These are phyloP conservation scores for Fraxinus dipetala DNA, from an alignment of 305 asterid genomes.

Conservation along the genomic window DNA sequence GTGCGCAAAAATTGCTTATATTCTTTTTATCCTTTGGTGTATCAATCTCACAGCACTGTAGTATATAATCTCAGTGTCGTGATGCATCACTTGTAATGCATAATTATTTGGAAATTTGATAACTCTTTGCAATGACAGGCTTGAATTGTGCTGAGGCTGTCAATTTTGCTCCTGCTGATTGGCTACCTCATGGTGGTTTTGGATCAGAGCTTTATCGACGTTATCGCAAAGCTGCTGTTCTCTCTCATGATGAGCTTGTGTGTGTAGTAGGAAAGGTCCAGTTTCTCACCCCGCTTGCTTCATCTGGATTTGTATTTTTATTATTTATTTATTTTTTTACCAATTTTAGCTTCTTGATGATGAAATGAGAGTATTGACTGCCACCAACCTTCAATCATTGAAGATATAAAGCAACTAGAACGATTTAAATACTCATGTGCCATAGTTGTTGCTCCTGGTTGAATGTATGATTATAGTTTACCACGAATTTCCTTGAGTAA, in stretches of 20 bases:
- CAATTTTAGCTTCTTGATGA: conserved; percentile 18
- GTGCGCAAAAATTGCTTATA: conserved; percentile 40
- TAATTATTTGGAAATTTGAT: conserved; percentile 18
- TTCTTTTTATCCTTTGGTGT: conserved; percentile 15
- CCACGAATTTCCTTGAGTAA: neutral
- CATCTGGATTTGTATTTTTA: conserved; percentile 1
- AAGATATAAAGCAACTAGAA: conserved; percentile 1
- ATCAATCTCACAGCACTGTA: conserved; percentile 3
- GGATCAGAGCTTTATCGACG: conserved; percentile 90
- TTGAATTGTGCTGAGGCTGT: conserved; percentile 99
- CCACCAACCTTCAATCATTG: conserved; percentile 2
- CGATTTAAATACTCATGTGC: neutral
- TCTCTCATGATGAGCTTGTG: conserved; percentile 91
- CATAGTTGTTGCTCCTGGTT: conserved; percentile 1
- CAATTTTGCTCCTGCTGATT: conserved; percentile 97
- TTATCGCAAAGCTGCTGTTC: conserved; percentile 82
- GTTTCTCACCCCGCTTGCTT: conserved; percentile 25
- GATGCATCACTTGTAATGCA: neutral
- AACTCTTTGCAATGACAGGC: conserved; percentile 48
- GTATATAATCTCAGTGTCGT: neutral
- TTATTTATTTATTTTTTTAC: neutral
- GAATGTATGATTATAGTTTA: neutral
- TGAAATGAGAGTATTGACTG: conserved; percentile 13
- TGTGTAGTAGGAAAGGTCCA: conserved; percentile 82
- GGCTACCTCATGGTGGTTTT: conserved; percentile 97